phyloP scores from a whole-genome alignment of 176 grass and related monocot species.

The Stipa capillata region DNA sequence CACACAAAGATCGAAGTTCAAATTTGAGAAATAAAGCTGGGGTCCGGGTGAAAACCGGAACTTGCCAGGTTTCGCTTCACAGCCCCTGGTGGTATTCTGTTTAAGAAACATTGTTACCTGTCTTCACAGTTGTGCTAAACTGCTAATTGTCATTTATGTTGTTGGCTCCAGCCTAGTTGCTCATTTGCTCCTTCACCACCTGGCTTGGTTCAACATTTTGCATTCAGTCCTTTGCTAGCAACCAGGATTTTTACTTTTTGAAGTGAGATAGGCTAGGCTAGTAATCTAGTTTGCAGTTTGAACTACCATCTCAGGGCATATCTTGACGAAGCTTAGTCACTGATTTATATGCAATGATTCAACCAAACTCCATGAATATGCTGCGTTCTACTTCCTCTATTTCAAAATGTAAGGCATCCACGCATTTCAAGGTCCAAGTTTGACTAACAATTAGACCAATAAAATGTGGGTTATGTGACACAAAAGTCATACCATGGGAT shows the following conservation, averaged over 20 bases:
- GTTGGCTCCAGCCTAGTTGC: not conserved
- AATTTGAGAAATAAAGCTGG: not conserved
- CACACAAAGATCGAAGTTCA: not conserved
- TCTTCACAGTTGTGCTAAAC: not conserved
- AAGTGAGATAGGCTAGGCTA: not conserved
- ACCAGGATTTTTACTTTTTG: not conserved
- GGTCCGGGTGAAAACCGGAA: not conserved
- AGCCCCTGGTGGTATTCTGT: not conserved
- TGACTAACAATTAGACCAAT: too few relatives aligned
- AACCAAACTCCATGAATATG: not conserved
- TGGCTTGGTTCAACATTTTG: not conserved
- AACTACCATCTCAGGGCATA: not conserved
- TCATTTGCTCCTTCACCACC: not conserved
- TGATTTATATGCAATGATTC: not conserved
- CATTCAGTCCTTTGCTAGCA: not conserved
- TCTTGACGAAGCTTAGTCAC: not conserved
- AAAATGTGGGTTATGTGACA: too few relatives aligned
- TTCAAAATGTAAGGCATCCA: too few relatives aligned
- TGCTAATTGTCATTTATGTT: not conserved
- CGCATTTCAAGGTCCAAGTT: too few relatives aligned
- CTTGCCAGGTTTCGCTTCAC: not conserved
- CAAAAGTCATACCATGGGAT: too few relatives aligned
- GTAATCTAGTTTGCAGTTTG: not conserved
- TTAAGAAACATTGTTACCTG: not conserved
- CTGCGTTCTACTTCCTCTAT: not conserved